Conservation (phyloP, 2,329 filamentous ascomycete species). For the Xylariaceae sp. region DNA sequence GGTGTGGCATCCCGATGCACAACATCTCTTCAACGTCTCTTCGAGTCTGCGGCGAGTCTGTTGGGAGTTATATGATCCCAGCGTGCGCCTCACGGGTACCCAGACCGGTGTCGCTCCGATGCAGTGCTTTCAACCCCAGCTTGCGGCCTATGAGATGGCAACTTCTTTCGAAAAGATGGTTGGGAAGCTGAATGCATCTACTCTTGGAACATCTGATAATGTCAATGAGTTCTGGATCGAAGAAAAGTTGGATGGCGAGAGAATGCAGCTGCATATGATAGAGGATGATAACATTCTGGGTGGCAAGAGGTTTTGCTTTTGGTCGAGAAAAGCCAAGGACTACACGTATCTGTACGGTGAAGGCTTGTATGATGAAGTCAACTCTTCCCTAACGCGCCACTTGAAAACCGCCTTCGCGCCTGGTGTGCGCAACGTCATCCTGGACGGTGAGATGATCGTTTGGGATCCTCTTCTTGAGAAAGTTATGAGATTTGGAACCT, state of each 20-base stretch:
- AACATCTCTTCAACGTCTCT: slow-evolving; percentile 79
- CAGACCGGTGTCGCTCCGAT: slow-evolving; percentile 73
- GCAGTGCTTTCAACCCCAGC: slow-evolving; percentile 93
- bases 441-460: slow-evolving; percentile 98
- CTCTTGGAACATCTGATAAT: slow-evolving; percentile 52
- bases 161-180: slow-evolving; percentile 74
- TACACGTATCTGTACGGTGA: slow-evolving; percentile 92
- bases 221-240: slow-evolving; percentile 90
- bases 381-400: slow-evolving; percentile 73
- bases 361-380: slow-evolving; percentile 68
- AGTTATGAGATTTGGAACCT: slow-evolving; percentile 81
- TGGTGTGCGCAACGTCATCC: slow-evolving; percentile 76
- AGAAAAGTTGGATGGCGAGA: slow-evolving; percentile 93
- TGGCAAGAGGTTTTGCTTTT: slow-evolving; percentile 74
- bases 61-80: slow-evolving; percentile 80
- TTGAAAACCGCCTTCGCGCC: slow-evolving; percentile 70
- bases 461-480: slow-evolving; percentile 86
- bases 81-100: slow-evolving; percentile 66
- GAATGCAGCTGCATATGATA: slow-evolving; percentile 93
- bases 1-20: slow-evolving; percentile 73
- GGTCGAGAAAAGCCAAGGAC: slow-evolving; percentile 93
- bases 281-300: slow-evolving; percentile 63
- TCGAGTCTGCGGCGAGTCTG: slow-evolving; percentile 87
- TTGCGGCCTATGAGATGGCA: slow-evolving; percentile 86
- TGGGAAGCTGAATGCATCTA: slow-evolving; percentile 45